Conservation (phyloP, 2,329 filamentous ascomycete genomes). For the Monosporascus sp. region DNA sequence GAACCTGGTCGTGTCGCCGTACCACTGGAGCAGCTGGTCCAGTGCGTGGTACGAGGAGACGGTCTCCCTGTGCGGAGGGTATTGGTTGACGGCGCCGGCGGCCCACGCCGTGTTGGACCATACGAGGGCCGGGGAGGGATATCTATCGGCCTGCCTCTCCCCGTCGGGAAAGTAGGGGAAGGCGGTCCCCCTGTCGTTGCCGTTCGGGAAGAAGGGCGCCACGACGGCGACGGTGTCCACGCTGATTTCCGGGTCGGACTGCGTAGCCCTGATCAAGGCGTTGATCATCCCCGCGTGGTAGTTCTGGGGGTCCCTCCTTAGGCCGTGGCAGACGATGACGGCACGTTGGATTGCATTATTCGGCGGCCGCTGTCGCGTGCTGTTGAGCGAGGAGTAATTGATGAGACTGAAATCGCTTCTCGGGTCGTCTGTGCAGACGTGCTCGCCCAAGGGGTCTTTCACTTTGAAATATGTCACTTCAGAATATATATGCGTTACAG, state of each 20-base stretch:
- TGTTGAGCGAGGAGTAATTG: constrained; percentile 1
- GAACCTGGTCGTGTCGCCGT: constrained; percentile 2
- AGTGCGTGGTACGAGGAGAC: constrained; percentile 4
- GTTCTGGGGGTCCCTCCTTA: neutral
- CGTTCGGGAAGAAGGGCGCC: constrained; percentile 7
- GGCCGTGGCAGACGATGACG: constrained; percentile 1
- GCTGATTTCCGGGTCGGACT: neutral
- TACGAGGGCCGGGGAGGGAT: constrained; percentile 3
- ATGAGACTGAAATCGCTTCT: neutral
- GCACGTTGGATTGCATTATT: neutral
- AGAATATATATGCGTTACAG: neutral
- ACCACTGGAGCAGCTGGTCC: constrained; percentile 8
- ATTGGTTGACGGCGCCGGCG: constrained; percentile 7
- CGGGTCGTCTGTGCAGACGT: neutral
- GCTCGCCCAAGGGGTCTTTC: neutral
- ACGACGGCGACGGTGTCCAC: constrained; percentile 1
- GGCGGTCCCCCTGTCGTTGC: constrained; percentile 4
- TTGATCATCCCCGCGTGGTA: constrained; percentile 1
- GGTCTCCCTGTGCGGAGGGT: constrained; percentile 1
- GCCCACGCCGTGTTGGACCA: constrained; percentile 5
- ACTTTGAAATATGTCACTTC: constrained; percentile 3
- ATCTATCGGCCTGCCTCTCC: neutral
- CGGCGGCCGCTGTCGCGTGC: neutral
- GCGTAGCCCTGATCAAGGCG: neutral
- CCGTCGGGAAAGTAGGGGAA: neutral